Evolutionary conservation across 106 monocot species (phyloP).

Genomic region (Dioscorea alata): DNA sequence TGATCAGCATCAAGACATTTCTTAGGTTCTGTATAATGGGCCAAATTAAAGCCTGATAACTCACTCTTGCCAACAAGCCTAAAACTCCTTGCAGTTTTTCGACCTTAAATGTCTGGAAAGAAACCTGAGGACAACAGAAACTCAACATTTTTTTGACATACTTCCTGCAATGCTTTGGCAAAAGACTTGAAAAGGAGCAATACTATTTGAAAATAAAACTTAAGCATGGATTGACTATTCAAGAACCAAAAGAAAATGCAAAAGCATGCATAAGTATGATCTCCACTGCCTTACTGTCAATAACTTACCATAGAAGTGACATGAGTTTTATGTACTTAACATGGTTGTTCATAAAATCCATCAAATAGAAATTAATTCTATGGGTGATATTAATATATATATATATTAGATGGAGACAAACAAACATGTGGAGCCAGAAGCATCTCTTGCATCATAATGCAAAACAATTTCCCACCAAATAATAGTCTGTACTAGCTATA

Average conservation of each 20-base stretch:
- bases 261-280: not conserved
- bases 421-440: no score
- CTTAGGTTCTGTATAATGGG: no score
- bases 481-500: no score
- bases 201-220: not conserved
- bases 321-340: no score
- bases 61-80: constrained; percentile 1
- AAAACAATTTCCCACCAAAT: no score
- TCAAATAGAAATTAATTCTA: no score
- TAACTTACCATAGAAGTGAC: no score
- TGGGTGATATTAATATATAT: no score
- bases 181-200: not conserved
- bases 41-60: not conserved
- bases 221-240: not conserved
- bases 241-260: not conserved
- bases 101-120: constrained; percentile 58
- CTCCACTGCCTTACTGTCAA: not conserved
- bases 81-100: constrained; percentile 19
- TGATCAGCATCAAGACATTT: not conserved
- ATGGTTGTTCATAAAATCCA: no score
- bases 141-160: constrained; percentile 8
- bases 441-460: no score
- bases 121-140: constrained; percentile 46
- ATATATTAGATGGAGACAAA: no score
- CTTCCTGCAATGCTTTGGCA: not conserved